Conservation (phyloP, 768 basidiomycete genomes). For the Trametes punicea region DNA sequence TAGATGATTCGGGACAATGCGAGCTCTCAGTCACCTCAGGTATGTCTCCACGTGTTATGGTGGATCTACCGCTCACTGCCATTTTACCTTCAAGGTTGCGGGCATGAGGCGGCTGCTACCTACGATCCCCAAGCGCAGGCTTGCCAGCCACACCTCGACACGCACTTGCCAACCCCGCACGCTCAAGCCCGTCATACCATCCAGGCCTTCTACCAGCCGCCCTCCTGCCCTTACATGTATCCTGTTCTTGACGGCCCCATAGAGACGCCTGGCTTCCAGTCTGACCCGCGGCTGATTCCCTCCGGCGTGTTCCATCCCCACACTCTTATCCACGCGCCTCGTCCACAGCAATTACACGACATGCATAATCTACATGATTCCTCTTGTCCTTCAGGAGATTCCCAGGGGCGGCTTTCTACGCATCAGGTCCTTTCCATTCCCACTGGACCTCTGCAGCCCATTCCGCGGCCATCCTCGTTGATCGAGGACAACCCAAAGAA, state of each 20-base stretch:
- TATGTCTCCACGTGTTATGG: not conserved
- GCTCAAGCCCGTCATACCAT: not conserved
- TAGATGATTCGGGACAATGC: slow-evolving; percentile 1
- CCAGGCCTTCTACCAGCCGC: slow-evolving; percentile 9
- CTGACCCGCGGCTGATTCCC: not conserved
- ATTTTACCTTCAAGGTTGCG: slow-evolving; percentile 4
- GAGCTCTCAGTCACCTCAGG: slow-evolving; percentile 5
- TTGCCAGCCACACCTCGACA: slow-evolving; percentile 1
- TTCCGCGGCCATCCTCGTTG: slow-evolving; percentile 21
- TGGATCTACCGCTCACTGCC: not conserved
- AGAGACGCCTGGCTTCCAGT: slow-evolving; percentile 2
- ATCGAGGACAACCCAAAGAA: slow-evolving; percentile 33
- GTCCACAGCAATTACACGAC: slow-evolving; percentile 13
- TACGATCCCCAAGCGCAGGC: slow-evolving; percentile 2
- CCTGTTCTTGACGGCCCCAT: slow-evolving; percentile 6
- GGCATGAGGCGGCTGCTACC: not conserved
- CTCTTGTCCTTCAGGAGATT: slow-evolving; percentile 4
- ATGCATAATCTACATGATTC: slow-evolving; percentile 7
- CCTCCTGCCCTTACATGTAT: slow-evolving; percentile 14
- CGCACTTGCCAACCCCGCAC: not conserved
- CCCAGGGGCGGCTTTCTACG: not conserved
- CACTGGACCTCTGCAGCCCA: slow-evolving; percentile 14
- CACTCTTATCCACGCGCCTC: slow-evolving; percentile 18
- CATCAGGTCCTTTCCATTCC: slow-evolving; percentile 20
- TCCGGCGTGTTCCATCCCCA: not conserved